phyloP scores from a whole-genome alignment of 192 early-diverging fungal species.

The Spizellomyces sp. region DNA sequence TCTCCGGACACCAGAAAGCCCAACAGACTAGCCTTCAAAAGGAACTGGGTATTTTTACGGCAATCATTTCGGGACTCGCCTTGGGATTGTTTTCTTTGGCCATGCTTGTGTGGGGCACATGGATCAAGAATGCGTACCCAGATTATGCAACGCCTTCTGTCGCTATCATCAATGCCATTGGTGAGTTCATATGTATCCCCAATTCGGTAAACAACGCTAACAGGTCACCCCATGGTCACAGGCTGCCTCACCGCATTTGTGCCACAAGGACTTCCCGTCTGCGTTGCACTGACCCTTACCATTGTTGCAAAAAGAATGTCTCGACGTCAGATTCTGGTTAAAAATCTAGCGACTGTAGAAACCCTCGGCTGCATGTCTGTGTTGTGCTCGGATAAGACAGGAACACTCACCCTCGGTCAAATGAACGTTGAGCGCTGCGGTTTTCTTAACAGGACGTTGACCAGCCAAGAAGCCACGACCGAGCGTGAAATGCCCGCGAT shows the following conservation, averaged over 20 bases:
- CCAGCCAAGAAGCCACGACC: too few relatives aligned
- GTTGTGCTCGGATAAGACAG: slow-evolving; percentile 88
- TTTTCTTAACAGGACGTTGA: too few relatives aligned
- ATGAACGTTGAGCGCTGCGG: slow-evolving; percentile 57
- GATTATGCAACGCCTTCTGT: slow-evolving; percentile 20
- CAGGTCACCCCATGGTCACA: background rate
- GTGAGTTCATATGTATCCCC: slow-evolving; percentile 4
- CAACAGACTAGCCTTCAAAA: slow-evolving; percentile 57
- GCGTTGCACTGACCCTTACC: slow-evolving; percentile 74
- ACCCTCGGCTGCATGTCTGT: slow-evolving; percentile 81
- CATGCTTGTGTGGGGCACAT: slow-evolving; percentile 31
- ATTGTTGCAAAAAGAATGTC: slow-evolving; percentile 62
- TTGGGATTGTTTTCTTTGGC: slow-evolving; percentile 6
- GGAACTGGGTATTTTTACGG: slow-evolving; percentile 69
- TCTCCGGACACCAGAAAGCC: slow-evolving; percentile 44
- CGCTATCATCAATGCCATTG: slow-evolving; percentile 31
- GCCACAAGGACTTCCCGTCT: slow-evolving; percentile 72
- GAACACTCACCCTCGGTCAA: slow-evolving; percentile 79
- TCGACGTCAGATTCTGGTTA: slow-evolving; percentile 67
- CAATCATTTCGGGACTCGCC: slow-evolving; percentile 62
- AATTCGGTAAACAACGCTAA: background rate
- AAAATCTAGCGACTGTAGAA: slow-evolving; percentile 85
- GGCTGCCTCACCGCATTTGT: slow-evolving; percentile 38
- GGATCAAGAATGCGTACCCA: slow-evolving; percentile 12
- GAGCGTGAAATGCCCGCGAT: background rate